Base-by-base conservation (phyloP, 2,329 filamentous ascomycete genomes). In the Paecilomyces fulvus region DNA sequence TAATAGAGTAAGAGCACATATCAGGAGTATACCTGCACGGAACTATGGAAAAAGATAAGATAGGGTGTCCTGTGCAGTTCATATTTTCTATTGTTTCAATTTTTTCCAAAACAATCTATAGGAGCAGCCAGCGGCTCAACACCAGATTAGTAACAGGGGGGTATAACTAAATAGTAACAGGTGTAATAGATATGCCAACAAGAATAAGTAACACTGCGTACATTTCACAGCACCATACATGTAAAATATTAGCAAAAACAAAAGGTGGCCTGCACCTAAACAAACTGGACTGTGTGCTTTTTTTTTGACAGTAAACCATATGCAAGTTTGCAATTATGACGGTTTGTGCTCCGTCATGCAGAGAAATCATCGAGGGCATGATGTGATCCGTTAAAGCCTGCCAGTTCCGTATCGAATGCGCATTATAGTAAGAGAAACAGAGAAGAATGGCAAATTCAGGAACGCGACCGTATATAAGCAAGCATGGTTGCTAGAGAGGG, bases 401-500 rank as follows among this genome's bases (percentile, higher is more conserved):
- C 20, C 14, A 8, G 14, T 8, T 17, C n/a, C 12, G 12, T n/a
- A n/a, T 43, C 37, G 37, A 43, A 43, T 8, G n/a, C 7, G 4
- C 25, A 28, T 28, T 28, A 5, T 28, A 28, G 25, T 28, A 28
- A 21, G 25, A 7, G 25, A 28, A 28, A 28, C 4, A 3, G 25
- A 28, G 25, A 28, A 28, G 25, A 28, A 28, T n/a, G 33, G 37
- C n/a, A n/a, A 17, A 53, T 51, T 64, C 37, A 71, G 57, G 66
- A 67, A 56, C 73, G 72, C 30, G 69, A 66, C 50, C 66, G 68
- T 49, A 78, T 74, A 73, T 75, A 79, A 31, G 66, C 64, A 23
- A 73, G 75, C 51, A 84, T 81, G 20, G 73, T 73, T 14, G 75
- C 72, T 56, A 85, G 70, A 7, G 79, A 74, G 3, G 83, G 83